Evolutionary conservation across 2,329 filamentous ascomycete genomes (phyloP).

Genomic region (Seiridium cupressi): DNA sequence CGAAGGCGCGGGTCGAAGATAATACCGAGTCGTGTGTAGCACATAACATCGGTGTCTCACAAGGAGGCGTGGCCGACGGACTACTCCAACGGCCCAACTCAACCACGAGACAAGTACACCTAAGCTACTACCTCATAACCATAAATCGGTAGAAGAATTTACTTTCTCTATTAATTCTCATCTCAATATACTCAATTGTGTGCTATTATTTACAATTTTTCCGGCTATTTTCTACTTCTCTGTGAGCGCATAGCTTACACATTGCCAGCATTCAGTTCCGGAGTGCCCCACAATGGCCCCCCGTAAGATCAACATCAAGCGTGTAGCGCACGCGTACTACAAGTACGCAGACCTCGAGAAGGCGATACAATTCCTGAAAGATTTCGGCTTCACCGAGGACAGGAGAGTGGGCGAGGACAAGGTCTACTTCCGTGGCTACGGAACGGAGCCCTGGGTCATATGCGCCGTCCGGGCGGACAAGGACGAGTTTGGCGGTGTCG

Average conservation of each 20-base stretch:
- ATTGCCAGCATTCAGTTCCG: neutral
- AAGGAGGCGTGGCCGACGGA: constrained; percentile 15
- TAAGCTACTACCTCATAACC: too few species aligned
- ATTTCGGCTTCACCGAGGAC: constrained; percentile 46
- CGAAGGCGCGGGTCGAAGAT: too few species aligned
- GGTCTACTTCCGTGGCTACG: constrained; percentile 62
- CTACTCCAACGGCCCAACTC: constrained; percentile 24
- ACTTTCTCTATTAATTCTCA: too few species aligned
- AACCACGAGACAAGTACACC: neutral
- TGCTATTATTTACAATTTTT: too few species aligned
- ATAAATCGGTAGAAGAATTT: too few species aligned
- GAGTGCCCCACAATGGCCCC: constrained; percentile 12
- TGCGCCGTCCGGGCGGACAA: constrained; percentile 47
- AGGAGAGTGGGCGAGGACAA: constrained; percentile 37
- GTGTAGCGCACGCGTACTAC: constrained; percentile 45
- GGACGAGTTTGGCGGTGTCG: constrained; percentile 54
- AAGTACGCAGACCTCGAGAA: constrained; percentile 41
- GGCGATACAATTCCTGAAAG: constrained; percentile 40
- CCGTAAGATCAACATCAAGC: constrained; percentile 27
- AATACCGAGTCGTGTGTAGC: too few species aligned
- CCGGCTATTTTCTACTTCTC: too few species aligned
- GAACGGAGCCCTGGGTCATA: constrained; percentile 57
- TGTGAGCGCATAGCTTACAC: too few species aligned
- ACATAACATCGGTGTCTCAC: too few species aligned
- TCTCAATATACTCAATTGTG: too few species aligned